These are phyloP conservation scores for Carex parvula DNA, from an alignment of 176 grass and related monocot species.

Conservation along the genomic window DNA sequence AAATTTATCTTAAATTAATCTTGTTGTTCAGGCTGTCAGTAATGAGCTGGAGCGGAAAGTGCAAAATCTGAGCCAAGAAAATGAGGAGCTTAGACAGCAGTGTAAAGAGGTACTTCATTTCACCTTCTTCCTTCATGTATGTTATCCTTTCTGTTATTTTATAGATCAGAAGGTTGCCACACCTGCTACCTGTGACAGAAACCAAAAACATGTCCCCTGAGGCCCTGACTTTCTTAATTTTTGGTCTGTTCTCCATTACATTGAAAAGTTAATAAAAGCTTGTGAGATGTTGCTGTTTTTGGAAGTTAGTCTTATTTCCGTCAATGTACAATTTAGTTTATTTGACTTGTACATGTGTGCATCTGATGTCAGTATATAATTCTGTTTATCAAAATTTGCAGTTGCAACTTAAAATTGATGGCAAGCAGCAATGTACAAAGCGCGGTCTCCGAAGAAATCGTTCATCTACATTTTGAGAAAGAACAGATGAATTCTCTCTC, in stretches of 20 bases:
- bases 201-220: not conserved
- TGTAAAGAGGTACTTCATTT: constrained; percentile 11
- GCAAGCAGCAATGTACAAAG: constrained; percentile 14
- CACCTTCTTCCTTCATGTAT: not conserved
- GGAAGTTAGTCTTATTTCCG: not conserved
- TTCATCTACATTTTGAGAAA: constrained; percentile 33
- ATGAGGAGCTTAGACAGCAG: constrained; percentile 22
- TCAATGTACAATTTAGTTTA: not conserved
- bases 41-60: constrained; percentile 17
- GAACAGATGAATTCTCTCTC: not conserved
- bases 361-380: not conserved
- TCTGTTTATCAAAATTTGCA: constrained; percentile 6
- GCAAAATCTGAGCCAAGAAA: not conserved
- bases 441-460: constrained; percentile 22
- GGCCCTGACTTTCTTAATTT: not conserved
- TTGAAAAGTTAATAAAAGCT: not conserved
- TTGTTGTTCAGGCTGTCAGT: constrained; percentile 19
- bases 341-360: not conserved
- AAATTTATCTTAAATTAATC: not conserved
- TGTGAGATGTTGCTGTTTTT: not conserved
- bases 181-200: not conserved
- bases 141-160: not conserved
- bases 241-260: not conserved
- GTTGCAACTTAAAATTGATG: constrained; percentile 12
- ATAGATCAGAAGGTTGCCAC: not conserved